Percentiles rank a stretch among this genome's conserved stretches.
Evolutionary conservation across 768 basidiomycete species (phyloP).

Genomic region (Termitomyces heimii): DNA sequence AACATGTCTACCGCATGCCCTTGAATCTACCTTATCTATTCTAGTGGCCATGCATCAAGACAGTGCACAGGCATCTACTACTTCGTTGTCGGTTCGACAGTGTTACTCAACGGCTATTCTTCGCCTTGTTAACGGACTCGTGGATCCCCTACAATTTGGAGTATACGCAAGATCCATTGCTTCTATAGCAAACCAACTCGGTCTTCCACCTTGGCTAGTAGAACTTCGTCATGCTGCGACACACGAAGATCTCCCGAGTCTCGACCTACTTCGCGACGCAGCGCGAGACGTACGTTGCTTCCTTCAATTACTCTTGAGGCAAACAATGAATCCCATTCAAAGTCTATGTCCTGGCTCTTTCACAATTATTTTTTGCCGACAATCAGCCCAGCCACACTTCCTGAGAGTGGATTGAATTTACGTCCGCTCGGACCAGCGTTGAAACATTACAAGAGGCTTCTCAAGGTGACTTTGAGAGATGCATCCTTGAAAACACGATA

Average conservation of each 20-base stretch:
- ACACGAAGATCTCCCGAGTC: conserved; percentile 88
- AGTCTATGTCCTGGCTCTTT: conserved; percentile 84
- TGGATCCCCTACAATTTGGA: conserved; percentile 89
- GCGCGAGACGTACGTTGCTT: conserved; percentile 52
- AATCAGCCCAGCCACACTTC: conserved; percentile 44
- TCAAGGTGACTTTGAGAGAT: conserved; percentile 61
- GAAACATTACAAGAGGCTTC: conserved; percentile 64
- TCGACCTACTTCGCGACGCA: conserved; percentile 74
- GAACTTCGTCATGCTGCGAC: conserved; percentile 93
- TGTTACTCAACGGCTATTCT: conserved; percentile 79
- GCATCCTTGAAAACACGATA: conserved; percentile 48
- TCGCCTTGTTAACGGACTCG: conserved; percentile 89
- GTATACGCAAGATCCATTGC: conserved; percentile 88
- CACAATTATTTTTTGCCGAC: conserved; percentile 82
- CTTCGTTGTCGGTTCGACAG: conserved; percentile 57
- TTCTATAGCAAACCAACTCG: conserved; percentile 80
- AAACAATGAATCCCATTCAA: conserved; percentile 2
- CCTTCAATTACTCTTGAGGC: background rate
- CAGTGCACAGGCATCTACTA: conserved; percentile 16
- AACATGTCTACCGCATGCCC: conserved; percentile 72
- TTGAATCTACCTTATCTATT: conserved; percentile 66
- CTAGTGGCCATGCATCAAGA: conserved; percentile 60
- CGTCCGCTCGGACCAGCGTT: conserved; percentile 65
- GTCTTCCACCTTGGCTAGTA: conserved; percentile 84
- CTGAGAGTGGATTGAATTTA: conserved; percentile 26